phyloP scores from a whole-genome alignment of 805 yeast genomes.

The Dipodascus albidus region DNA sequence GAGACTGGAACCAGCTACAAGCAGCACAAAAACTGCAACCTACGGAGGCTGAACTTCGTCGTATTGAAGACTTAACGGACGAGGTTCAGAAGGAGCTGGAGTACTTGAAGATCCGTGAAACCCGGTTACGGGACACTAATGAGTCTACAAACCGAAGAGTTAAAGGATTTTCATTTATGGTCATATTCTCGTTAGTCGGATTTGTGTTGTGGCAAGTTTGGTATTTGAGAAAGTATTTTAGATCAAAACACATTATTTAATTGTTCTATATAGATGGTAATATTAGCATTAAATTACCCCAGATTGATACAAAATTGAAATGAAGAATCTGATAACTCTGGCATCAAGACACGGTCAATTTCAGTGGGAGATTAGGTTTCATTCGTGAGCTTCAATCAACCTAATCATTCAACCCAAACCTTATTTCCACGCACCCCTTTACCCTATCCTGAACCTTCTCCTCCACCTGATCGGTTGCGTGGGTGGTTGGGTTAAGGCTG shows the following conservation, averaged over 20 bases:
- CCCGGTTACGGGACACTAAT: slow-evolving; percentile 88
- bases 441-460: too few relatives aligned
- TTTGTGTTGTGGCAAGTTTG: slow-evolving; percentile 89
- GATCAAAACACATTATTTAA: slow-evolving; percentile 31
- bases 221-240: slow-evolving; percentile 85
- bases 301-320: too few relatives aligned
- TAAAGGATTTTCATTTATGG: slow-evolving; percentile 66
- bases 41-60: slow-evolving; percentile 78
- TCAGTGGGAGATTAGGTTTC: too few relatives aligned
- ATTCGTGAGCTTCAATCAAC: too few relatives aligned
- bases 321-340: too few relatives aligned
- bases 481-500: background rate
- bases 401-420: too few relatives aligned
- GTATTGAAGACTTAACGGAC: slow-evolving; percentile 72
- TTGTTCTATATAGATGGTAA: background rate
- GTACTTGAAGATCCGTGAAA: slow-evolving; percentile 81
- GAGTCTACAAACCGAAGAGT: slow-evolving; percentile 93
- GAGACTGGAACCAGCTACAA: slow-evolving; percentile 95
- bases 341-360: too few relatives aligned
- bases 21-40: slow-evolving; percentile 90
- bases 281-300: too few relatives aligned
- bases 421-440: too few relatives aligned
- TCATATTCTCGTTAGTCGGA: slow-evolving; percentile 56
- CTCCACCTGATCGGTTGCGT: too few relatives aligned
- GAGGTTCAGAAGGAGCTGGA: slow-evolving; percentile 73